A percentile compares a stretch with the other conserved stretches of the same genome.
phyloP scores from a whole-genome alignment of 306 rosid genomes.

The peach (Prunus persica) region Prunus_persica_NCBIv2 NC_034016.1:16206001-16206500 shows the following conservation, averaged over 20 bases:
- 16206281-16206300: conserved; percentile 54
- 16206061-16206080: conserved; percentile 71
- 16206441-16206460: conserved; percentile 26
- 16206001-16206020: conserved; percentile 55
- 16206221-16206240: conserved; percentile 78
- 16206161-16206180: background rate
- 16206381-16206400: conserved; percentile 70
- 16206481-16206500: conserved; percentile 52
- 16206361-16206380: conserved; percentile 60
- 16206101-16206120: background rate
- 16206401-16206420: conserved; percentile 56
- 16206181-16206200: conserved; percentile 12
- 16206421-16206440: conserved; percentile 44
- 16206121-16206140: conserved; percentile 2
- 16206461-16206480: conserved; percentile 49
- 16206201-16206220: conserved; percentile 55
- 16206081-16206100: conserved; percentile 45
- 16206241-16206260: conserved; percentile 75
- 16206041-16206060: conserved; percentile 62
- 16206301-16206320: conserved; percentile 44
- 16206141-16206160: background rate
- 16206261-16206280: conserved; percentile 64
- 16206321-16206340: conserved; percentile 59
- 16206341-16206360: conserved; percentile 67
- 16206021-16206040: conserved; percentile 63